Percentiles rank a stretch among this genome's conserved stretches.
Evolutionary conservation across 2,329 filamentous ascomycete species (phyloP).

Genomic region (Sclerotinia subarctica): DNA sequence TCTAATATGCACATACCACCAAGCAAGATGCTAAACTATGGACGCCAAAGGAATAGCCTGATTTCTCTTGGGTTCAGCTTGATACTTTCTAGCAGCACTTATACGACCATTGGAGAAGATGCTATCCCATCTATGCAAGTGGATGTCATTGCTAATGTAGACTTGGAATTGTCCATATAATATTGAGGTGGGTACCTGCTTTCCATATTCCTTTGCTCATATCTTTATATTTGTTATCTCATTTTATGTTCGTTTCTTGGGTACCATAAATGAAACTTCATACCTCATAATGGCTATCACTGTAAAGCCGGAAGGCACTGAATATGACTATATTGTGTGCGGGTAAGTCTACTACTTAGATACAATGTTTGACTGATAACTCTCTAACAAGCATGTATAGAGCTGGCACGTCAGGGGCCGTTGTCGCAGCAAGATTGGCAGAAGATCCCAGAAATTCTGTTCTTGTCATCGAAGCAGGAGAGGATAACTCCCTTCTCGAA

Average conservation of each 20-base stretch:
- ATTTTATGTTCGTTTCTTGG: no score
- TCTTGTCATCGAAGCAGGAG: conserved; percentile 50
- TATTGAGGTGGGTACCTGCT: neutral
- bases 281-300: conserved; percentile 22
- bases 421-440: conserved; percentile 52
- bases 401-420: conserved; percentile 48
- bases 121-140: neutral
- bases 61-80: no score
- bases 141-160: neutral
- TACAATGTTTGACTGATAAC: neutral
- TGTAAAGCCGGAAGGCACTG: conserved; percentile 22
- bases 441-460: conserved; percentile 48
- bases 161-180: neutral
- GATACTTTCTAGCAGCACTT: neutral
- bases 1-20: no score
- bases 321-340: conserved; percentile 35
- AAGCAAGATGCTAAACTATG: no score
- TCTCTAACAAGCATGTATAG: conserved; percentile 28
- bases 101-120: neutral
- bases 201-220: neutral
- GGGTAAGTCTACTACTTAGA: conserved; percentile 24
- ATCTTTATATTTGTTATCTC: neutral
- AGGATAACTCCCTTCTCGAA: conserved; percentile 45
- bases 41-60: no score
- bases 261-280: neutral